Conservation (phyloP, 345 rosid species). For the Eucalyptus marginata region DNA sequence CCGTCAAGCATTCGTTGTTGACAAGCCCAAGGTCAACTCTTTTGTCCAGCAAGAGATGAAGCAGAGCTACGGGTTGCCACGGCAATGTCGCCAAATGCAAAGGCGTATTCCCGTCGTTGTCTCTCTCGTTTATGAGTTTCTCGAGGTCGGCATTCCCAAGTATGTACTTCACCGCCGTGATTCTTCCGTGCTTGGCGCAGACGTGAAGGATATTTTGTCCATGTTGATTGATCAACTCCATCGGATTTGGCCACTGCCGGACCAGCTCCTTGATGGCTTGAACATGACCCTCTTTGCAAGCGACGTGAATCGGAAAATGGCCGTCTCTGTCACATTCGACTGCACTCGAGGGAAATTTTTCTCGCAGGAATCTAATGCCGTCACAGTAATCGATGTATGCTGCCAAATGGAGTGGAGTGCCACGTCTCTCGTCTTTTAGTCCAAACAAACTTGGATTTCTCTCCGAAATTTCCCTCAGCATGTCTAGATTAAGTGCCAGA, state of each 20-base stretch:
- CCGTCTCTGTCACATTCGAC: background rate
- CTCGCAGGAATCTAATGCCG: background rate
- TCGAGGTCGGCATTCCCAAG: background rate
- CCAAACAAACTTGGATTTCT: background rate
- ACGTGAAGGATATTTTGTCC: background rate
- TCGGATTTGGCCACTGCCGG: background rate
- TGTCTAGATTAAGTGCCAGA: background rate
- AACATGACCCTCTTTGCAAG: background rate
- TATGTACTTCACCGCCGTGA: background rate
- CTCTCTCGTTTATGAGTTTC: too few species aligned
- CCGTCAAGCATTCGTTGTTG: background rate
- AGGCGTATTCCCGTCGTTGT: background rate
- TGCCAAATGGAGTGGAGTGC: background rate
- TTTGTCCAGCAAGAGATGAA: background rate
- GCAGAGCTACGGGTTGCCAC: background rate
- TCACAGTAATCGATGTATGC: background rate
- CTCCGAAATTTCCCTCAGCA: background rate
- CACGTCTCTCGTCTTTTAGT: background rate
- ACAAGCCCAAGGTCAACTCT: background rate
- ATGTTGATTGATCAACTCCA: background rate
- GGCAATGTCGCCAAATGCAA: background rate
- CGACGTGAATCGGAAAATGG: background rate
- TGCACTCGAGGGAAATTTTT: accelerated
- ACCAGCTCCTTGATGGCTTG: background rate
- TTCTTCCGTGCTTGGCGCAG: background rate